These are phyloP conservation scores for Thuja plicata DNA, from an alignment of 83 land plant genomes.

Conservation along the genomic window DNA sequence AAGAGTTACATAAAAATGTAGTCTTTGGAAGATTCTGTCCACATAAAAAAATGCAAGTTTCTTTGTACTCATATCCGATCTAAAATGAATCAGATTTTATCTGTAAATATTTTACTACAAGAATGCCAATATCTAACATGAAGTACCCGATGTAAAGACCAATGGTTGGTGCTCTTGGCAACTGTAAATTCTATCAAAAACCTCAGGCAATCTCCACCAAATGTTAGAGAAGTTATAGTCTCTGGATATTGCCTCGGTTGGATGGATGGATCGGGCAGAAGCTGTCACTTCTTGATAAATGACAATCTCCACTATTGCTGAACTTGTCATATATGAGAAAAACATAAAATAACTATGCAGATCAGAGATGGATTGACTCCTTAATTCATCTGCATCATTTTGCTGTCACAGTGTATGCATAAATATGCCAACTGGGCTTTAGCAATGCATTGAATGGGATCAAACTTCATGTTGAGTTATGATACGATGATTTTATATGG, in stretches of 20 bases:
- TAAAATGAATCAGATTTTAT: neutral
- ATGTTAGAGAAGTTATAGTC: neutral
- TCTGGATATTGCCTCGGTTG: neutral
- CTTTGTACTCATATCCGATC: neutral
- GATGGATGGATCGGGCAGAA: neutral
- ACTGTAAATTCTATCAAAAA: neutral
- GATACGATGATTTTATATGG: no score
- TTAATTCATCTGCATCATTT: no score
- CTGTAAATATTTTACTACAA: neutral
- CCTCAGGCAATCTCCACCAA: neutral
- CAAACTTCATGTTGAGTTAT: no score
- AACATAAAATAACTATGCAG: neutral
- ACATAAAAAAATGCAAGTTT: neutral
- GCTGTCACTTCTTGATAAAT: neutral
- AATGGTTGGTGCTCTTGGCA: no score
- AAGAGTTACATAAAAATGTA: neutral
- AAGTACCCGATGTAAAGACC: no score
- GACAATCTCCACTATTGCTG: neutral
- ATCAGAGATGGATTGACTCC: neutral
- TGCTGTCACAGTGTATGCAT: neutral
- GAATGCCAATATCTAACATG: no score
- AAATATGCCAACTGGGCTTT: no score
- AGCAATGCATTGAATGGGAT: no score
- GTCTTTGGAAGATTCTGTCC: neutral
- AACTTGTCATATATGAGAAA: neutral